These are phyloP conservation scores for Solanum hybrid DNA, from an alignment of 305 asterid species.

Conservation along the genomic window DNA sequence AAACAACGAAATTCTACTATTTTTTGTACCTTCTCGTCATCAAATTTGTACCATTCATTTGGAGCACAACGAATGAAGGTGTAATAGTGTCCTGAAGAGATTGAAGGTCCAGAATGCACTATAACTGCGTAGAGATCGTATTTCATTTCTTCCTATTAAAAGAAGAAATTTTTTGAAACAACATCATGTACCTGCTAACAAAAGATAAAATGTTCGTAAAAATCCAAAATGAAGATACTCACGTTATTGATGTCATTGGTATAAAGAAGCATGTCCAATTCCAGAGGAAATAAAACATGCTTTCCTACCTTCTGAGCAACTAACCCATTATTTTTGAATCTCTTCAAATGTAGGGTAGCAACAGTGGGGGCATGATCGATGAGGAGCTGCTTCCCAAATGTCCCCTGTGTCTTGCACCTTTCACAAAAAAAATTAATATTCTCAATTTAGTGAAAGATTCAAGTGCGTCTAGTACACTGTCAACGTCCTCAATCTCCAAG, in stretches of 20 bases:
- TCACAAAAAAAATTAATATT: not conserved
- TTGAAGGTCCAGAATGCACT: not conserved
- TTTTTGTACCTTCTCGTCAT: not conserved
- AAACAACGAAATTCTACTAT: not conserved
- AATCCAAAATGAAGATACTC: not conserved
- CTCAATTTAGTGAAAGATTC: not conserved
- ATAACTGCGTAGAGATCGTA: no score
- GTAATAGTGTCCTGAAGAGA: not conserved
- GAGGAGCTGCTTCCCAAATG: not conserved
- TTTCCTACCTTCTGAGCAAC: not conserved
- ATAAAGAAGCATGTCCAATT: not conserved
- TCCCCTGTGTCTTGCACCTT: not conserved
- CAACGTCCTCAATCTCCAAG: not conserved
- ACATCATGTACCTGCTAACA: not conserved
- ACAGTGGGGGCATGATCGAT: not conserved
- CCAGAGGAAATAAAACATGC: not conserved
- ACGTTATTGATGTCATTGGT: no score
- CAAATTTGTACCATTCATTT: not conserved
- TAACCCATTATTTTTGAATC: not conserved
- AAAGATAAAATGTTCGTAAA: not conserved
- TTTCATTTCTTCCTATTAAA: no score
- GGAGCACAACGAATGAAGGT: not conserved
- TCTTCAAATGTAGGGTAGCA: not conserved
- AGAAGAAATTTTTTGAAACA: no score
- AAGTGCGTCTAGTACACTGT: not conserved